These are phyloP conservation scores for Podochytrium sp. DNA, from an alignment of 192 early-diverging fungal genomes.

Conservation along the genomic window DNA sequence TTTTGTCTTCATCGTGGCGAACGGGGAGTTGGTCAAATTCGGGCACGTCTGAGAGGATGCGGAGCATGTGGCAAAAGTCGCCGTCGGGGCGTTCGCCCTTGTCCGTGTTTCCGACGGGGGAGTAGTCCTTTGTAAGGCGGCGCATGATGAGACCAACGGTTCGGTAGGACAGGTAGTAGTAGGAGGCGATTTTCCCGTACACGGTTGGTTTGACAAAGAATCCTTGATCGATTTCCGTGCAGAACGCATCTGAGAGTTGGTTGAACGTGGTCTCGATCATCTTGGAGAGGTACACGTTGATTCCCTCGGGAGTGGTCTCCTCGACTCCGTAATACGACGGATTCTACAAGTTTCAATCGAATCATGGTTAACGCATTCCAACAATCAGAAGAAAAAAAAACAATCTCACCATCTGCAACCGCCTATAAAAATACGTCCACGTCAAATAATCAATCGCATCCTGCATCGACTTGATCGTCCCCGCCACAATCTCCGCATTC, in stretches of 20 bases:
- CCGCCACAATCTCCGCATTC: constrained; percentile 91
- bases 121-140: constrained; percentile 55
- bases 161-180: constrained; percentile 87
- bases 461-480: constrained; percentile 86
- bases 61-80: constrained; percentile 67
- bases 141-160: constrained; percentile 75
- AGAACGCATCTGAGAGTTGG: constrained; percentile 71
- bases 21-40: constrained; percentile 94
- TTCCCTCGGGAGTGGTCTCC: constrained; percentile 66
- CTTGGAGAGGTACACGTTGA: constrained; percentile 80
- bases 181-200: constrained; percentile 83
- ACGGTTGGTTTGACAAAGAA: constrained; percentile 73
- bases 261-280: constrained; percentile 74
- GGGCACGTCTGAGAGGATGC: constrained; percentile 76
- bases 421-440: constrained; percentile 95
- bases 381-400: background rate
- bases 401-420: constrained; percentile 68
- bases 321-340: constrained; percentile 94
- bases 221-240: constrained; percentile 70
- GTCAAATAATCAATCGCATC: constrained; percentile 94
- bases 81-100: constrained; percentile 38
- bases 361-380: background rate
- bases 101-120: constrained; percentile 32
- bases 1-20: constrained; percentile 91
- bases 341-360: constrained; percentile 58